These are phyloP conservation scores for Wallemia ichthyophaga DNA, from an alignment of 1,284 basidiomycete genomes.

Conservation along the genomic window DNA sequence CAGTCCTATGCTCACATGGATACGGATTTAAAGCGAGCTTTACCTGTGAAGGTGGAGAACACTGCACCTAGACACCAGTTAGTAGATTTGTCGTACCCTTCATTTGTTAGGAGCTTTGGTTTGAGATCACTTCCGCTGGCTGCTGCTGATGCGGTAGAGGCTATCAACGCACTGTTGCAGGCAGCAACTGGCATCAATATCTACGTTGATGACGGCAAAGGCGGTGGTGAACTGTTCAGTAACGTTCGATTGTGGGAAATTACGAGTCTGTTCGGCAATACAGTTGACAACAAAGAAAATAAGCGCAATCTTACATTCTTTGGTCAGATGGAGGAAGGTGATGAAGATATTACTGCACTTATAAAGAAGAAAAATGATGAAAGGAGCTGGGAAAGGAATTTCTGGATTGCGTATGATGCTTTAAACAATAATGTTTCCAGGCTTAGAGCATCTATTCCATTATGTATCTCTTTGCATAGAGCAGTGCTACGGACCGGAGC, in stretches of 20 bases:
- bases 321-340: slow-evolving; percentile 11
- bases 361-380: slow-evolving; percentile 20
- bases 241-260: slow-evolving; percentile 38
- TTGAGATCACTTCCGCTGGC: slow-evolving; percentile 61
- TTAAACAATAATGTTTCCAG: slow-evolving; percentile 17
- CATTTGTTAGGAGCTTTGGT: slow-evolving; percentile 69
- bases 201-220: slow-evolving; percentile 46
- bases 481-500: slow-evolving; percentile 80
- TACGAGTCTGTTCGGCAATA: slow-evolving; percentile 9
- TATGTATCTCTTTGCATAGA: slow-evolving; percentile 73
- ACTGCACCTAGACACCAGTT: slow-evolving; percentile 90
- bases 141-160: slow-evolving; percentile 79
- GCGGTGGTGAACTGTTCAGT: slow-evolving; percentile 74
- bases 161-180: slow-evolving; percentile 55
- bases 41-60: slow-evolving; percentile 52
- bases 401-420: slow-evolving; percentile 77
- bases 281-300: slow-evolving; percentile 4
- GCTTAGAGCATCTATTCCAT: slow-evolving; percentile 40
- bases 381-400: slow-evolving; percentile 61
- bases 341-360: slow-evolving; percentile 17
- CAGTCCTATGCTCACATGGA: slow-evolving; percentile 91
- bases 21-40: slow-evolving; percentile 56
- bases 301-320: slow-evolving; percentile 1
- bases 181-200: slow-evolving; percentile 76
- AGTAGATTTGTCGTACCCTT: slow-evolving; percentile 74